These are phyloP conservation scores for Cicer pinnatifidum DNA, from an alignment of 306 rosid species.

Conservation along the genomic window DNA sequence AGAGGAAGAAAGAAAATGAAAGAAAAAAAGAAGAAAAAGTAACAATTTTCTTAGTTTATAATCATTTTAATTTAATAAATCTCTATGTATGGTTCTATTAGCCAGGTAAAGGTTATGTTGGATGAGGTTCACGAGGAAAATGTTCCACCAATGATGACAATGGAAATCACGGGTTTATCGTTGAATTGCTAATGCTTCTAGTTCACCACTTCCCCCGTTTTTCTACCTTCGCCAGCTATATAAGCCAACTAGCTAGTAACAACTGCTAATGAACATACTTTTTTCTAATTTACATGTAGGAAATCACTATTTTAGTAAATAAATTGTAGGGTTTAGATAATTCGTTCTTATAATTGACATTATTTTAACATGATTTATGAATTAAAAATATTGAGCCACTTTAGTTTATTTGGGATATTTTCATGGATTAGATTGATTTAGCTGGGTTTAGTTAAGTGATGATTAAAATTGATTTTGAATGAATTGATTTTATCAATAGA, in stretches of 20 bases:
- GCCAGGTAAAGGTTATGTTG: constrained; percentile 29
- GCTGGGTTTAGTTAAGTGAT: too few species aligned
- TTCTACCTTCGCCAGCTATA: constrained; percentile 23
- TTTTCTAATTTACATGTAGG: background rate
- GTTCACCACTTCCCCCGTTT: background rate
- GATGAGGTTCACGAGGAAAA: constrained; percentile 34
- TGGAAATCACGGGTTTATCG: constrained; percentile 38
- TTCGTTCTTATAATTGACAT: background rate
- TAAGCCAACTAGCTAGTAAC: constrained; percentile 16
- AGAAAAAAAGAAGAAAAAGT: constrained; percentile 34
- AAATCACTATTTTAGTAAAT: background rate
- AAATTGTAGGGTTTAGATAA: background rate
- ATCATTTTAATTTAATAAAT: constrained; percentile 33
- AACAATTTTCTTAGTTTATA: constrained; percentile 42
- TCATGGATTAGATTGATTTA: background rate
- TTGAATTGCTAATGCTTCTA: constrained; percentile 25
- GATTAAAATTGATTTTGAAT: too few species aligned
- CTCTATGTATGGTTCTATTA: constrained; percentile 39
- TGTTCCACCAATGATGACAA: constrained; percentile 39
- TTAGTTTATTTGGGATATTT: background rate
- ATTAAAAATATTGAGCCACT: background rate
- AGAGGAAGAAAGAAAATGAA: constrained; percentile 11
- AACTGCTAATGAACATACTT: background rate
- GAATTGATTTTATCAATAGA: too few species aligned
- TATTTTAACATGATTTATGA: background rate